These are phyloP conservation scores for Starmerella floricola DNA, from an alignment of 805 yeast species.

Conservation along the genomic window DNA sequence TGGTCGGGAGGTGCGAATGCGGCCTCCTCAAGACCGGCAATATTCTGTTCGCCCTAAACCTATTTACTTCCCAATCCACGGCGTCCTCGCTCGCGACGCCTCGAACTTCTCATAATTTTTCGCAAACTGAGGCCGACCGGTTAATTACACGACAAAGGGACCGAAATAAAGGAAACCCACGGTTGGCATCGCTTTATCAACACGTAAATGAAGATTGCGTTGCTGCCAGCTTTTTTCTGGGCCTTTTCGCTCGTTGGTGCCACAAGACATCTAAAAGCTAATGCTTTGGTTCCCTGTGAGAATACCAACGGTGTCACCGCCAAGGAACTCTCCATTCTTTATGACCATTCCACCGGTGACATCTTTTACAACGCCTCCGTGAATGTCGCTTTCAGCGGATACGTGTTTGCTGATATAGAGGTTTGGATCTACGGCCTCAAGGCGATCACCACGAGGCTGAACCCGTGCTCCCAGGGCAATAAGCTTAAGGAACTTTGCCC, in stretches of 20 bases:
- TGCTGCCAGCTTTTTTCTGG: slow-evolving; percentile 8
- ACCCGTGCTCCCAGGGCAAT: slow-evolving; percentile 41
- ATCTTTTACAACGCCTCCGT: slow-evolving; percentile 58
- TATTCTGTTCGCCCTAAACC: no score
- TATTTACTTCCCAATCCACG: no score
- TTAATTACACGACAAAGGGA: no score
- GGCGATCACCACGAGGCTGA: slow-evolving; percentile 44
- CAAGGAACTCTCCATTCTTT: slow-evolving; percentile 57
- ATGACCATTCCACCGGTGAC: slow-evolving; percentile 59
- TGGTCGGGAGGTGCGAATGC: no score
- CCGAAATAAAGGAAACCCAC: no score
- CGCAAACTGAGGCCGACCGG: no score
- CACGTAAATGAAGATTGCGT: slow-evolving; percentile 7
- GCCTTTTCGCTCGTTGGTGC: slow-evolving; percentile 8
- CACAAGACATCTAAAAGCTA: slow-evolving; percentile 34
- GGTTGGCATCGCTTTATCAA: neutral
- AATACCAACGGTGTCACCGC: slow-evolving; percentile 63
- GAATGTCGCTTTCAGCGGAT: slow-evolving; percentile 52
- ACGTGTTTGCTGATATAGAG: slow-evolving; percentile 54
- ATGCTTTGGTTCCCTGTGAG: slow-evolving; percentile 80
- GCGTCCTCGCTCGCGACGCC: no score
- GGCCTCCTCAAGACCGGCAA: no score
- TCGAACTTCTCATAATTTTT: no score
- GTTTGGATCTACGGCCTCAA: slow-evolving; percentile 80
- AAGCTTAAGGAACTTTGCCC: slow-evolving; percentile 89